Percentiles rank a stretch among this genome's conserved stretches.
Evolutionary conservation across 805 yeast genomes (phyloP).

Genomic region (Candida arabinofermentans): DNA sequence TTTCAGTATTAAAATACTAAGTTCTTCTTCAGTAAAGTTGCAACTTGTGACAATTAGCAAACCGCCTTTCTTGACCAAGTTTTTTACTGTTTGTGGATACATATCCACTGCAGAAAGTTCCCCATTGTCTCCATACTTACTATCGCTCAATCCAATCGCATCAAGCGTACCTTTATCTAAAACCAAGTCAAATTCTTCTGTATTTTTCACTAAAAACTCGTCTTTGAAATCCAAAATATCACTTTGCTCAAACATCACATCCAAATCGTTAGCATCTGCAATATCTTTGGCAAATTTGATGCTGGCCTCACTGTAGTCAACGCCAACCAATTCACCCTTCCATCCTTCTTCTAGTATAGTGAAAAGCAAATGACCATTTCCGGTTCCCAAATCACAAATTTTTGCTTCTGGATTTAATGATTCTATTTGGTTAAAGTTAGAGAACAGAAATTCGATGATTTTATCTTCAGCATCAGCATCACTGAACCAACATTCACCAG

Average conservation of each 20-base stretch:
- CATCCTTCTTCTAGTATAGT: slow-evolving; percentile 62
- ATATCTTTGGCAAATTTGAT: slow-evolving; percentile 68
- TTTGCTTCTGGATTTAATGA: slow-evolving; percentile 30
- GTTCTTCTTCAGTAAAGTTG: slow-evolving; percentile 83
- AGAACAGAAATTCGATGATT: slow-evolving; percentile 68
- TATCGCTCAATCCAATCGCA: slow-evolving; percentile 85
- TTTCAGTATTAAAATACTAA: slow-evolving; percentile 49
- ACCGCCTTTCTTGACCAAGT: slow-evolving; percentile 51
- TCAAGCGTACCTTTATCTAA: slow-evolving; percentile 95
- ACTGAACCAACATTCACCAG: slow-evolving; percentile 96
- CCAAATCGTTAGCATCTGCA: slow-evolving; percentile 36
- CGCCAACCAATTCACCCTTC: slow-evolving; percentile 58
- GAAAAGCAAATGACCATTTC: slow-evolving; percentile 88
- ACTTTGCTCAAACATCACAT: slow-evolving; percentile 53
- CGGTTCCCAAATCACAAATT: slow-evolving; percentile 87
- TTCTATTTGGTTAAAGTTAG: slow-evolving; percentile 37
- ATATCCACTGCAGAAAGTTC: slow-evolving; percentile 49
- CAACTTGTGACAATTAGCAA: slow-evolving; percentile 84
- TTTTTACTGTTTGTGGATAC: slow-evolving; percentile 58
- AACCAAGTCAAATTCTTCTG: slow-evolving; percentile 60
- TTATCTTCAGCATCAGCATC: slow-evolving; percentile 90
- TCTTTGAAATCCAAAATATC: slow-evolving; percentile 55
- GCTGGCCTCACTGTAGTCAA: slow-evolving; percentile 85
- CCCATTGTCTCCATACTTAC: slow-evolving; percentile 41
- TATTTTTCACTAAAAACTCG: slow-evolving; percentile 26